Evolutionary conservation across 495 filamentous ascomycete genomes (phyloP), one percentile per base, ranked within the genome.

Genomic region (Glarea lozoyensis): DNA sequence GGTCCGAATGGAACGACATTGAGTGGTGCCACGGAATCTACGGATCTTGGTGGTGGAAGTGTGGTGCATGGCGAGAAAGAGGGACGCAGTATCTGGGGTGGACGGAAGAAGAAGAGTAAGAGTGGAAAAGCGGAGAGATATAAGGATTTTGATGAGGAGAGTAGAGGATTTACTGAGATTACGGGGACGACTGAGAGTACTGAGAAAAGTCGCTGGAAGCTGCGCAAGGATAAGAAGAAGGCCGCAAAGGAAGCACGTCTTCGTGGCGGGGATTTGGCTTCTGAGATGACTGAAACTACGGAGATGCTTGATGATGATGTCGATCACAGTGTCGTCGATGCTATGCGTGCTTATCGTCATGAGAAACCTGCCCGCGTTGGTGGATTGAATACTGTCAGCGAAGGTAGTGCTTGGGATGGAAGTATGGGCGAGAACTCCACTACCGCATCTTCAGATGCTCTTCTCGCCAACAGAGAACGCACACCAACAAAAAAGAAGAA

Each of bases 341-440:
- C 89, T 32, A 56, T 76, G 22, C 77, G 82, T 29, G 75, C 77
- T 1, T 95, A 95, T 65, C 81, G 86, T 6, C 71, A 84, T 56
- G 88, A 95, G 61, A 86, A 83, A 54, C 65, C 87, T 3, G 88
- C 88, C 2, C 72, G 81, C 23, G 85, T 95, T 15, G 88, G 88
- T 29, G 88, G 88, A 13, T 63, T 95, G 53, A 95, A 95, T 59
- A 76, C 78, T 35, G 67, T 82, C 48, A 62, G 75, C 32, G 88
- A 95, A 41, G 84, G 77, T 37, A 82, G 75, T 43, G 74, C 79
- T 51, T 80, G 79, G 63, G 84, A 83, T 55, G 73, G 72, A 32
- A 70, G 64, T 4, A 79, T 64, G 53, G 74, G 62, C 67, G 18
- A 62, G 60, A 5, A 41, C 27, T 43, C 48, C n/a, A 30, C 42